phyloP scores from a whole-genome alignment of 1,139 yeast species.

The Citeromyces hawaiiensis region DNA sequence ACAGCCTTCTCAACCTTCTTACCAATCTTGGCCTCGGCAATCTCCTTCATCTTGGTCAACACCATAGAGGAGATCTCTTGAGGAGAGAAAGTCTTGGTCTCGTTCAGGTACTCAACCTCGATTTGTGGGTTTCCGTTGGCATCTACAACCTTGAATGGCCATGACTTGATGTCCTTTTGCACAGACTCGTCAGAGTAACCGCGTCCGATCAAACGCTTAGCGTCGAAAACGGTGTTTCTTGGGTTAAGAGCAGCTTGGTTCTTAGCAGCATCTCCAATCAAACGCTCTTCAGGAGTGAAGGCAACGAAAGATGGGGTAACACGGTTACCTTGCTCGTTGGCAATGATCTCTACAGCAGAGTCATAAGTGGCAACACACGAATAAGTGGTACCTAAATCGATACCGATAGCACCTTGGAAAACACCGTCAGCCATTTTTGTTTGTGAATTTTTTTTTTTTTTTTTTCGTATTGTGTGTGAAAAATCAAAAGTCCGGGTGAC shows the following conservation, averaged over 20 bases:
- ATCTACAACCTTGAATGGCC: slow-evolving; percentile 61
- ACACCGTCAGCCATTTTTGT: slow-evolving; percentile 60
- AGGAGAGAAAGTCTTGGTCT: slow-evolving; percentile 63
- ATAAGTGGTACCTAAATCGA: slow-evolving; percentile 83
- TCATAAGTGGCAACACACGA: slow-evolving; percentile 94
- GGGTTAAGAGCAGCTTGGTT: slow-evolving; percentile 85
- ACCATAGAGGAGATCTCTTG: slow-evolving; percentile 92
- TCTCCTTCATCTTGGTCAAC: slow-evolving; percentile 81
- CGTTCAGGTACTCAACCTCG: slow-evolving; percentile 55
- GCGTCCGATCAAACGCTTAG: slow-evolving; percentile 79
- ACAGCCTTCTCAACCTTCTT: slow-evolving; percentile 56
- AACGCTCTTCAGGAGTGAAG: slow-evolving; percentile 72
- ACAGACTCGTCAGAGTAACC: slow-evolving; percentile 63
- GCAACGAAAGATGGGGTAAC: slow-evolving; percentile 89
- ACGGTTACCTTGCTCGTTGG: slow-evolving; percentile 94
- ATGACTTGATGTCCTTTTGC: slow-evolving; percentile 71
- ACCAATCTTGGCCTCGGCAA: slow-evolving; percentile 79
- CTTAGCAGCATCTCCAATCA: slow-evolving; percentile 92
- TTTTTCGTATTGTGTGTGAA: not conserved
- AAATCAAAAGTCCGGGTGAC: no score
- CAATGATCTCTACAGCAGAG: slow-evolving; percentile 83
- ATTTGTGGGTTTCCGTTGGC: slow-evolving; percentile 73
- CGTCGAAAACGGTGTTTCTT: slow-evolving; percentile 67
- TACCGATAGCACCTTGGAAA: slow-evolving; percentile 63
- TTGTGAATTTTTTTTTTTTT: not conserved